These are phyloP conservation scores for Tetradesmus lagerheimii DNA, from an alignment of 139 green algal genomes.

Conservation along the genomic window DNA sequence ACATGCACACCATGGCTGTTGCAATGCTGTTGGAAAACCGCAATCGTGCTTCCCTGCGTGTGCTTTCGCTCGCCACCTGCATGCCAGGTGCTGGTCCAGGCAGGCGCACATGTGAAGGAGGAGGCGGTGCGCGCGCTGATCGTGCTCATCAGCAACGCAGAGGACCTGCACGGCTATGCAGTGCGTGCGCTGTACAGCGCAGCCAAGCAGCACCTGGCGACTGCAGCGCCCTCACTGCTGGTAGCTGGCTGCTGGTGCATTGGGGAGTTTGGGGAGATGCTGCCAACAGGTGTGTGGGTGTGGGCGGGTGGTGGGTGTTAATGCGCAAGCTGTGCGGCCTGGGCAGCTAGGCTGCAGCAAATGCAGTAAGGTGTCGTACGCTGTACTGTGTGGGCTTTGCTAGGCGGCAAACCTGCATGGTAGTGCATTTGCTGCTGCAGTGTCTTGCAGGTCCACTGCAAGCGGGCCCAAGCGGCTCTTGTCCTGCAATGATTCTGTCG, in stretches of 20 bases:
- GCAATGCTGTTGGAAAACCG: too few relatives aligned
- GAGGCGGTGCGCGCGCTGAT: conserved; percentile 85
- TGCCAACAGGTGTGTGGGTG: conserved; percentile 75
- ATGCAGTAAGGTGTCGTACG: background rate
- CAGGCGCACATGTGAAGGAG: conserved; percentile 88
- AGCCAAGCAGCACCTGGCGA: conserved; percentile 51
- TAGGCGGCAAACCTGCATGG: too few relatives aligned
- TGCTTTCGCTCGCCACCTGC: background rate
- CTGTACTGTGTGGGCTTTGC: too few relatives aligned
- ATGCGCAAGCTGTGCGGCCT: background rate
- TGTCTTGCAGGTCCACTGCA: too few relatives aligned
- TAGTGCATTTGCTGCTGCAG: too few relatives aligned
- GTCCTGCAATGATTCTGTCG: too few relatives aligned
- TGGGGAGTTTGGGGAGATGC: conserved; percentile 94
- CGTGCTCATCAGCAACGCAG: conserved; percentile 89
- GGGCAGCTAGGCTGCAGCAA: background rate
- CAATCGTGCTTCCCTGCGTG: background rate
- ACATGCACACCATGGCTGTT: background rate
- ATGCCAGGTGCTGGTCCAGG: conserved; percentile 77
- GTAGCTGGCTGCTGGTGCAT: conserved; percentile 84
- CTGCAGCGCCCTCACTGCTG: conserved; percentile 66
- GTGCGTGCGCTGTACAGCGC: conserved; percentile 64
- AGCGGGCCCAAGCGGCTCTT: too few relatives aligned
- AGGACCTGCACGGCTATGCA: conserved; percentile 89
- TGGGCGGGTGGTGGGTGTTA: too few relatives aligned